Conservation (phyloP, 768 basidiomycete genomes). For the Rhizopogon rudus region DNA sequence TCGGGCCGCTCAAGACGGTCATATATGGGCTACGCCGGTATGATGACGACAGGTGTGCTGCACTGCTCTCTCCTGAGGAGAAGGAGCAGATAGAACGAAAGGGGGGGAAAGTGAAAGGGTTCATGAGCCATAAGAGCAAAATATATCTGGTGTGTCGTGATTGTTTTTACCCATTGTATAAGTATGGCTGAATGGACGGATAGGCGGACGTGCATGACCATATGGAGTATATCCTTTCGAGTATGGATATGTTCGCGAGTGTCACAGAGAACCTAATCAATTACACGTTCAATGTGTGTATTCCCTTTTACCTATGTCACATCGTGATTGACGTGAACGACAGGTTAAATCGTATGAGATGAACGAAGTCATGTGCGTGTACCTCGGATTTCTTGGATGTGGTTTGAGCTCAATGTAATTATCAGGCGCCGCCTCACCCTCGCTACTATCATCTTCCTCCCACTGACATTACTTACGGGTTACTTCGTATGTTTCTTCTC, state of each 20-base stretch:
- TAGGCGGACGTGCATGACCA: constrained; percentile 76
- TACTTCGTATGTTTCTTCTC: constrained; percentile 51
- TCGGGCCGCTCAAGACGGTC: constrained; percentile 66
- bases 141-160: constrained; percentile 51
- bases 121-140: constrained; percentile 64
- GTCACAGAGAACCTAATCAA: constrained; percentile 69
- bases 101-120: constrained; percentile 43
- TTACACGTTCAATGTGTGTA: constrained; percentile 68
- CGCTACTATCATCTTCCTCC: constrained; percentile 67
- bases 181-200: background rate
- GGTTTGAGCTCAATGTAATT: background rate
- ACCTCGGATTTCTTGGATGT: background rate
- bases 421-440: constrained; percentile 59
- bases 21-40: constrained; percentile 66
- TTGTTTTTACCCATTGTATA: background rate
- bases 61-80: constrained; percentile 39
- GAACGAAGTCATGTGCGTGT: constrained; percentile 66
- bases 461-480: constrained; percentile 64
- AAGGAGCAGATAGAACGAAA: background rate
- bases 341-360: constrained; percentile 72
- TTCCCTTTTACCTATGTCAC: background rate
- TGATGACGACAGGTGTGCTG: constrained; percentile 62
- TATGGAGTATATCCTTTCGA: constrained; percentile 65
- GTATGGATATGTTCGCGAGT: constrained; percentile 68
- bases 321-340: background rate